A percentile compares a stretch with the other conserved stretches of the same genome.
phyloP scores from a whole-genome alignment of 2,329 filamentous ascomycete genomes.

The Myrmaecium sp. region DNA sequence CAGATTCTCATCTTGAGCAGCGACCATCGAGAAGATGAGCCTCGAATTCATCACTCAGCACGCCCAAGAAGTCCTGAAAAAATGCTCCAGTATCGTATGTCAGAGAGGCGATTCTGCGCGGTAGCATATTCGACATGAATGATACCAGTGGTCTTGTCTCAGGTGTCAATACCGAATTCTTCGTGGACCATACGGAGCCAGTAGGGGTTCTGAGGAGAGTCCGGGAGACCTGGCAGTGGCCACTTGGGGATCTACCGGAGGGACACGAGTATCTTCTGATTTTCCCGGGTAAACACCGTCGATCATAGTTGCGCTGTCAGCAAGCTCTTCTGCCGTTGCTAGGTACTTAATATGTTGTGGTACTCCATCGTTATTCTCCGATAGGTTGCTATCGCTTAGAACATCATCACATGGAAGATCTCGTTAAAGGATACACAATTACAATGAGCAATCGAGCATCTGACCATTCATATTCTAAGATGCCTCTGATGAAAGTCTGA shows the following conservation, averaged over 20 bases:
- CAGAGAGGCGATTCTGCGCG: slow-evolving; percentile 18
- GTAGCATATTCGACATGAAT: slow-evolving; percentile 17
- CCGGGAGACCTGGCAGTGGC: slow-evolving; percentile 13
- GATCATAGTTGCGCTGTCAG: too few relatives aligned
- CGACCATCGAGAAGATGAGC: slow-evolving; percentile 8
- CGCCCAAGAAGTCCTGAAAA: slow-evolving; percentile 16
- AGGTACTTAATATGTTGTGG: too few relatives aligned
- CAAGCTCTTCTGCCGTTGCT: too few relatives aligned
- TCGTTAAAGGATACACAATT: too few relatives aligned
- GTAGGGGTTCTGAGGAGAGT: slow-evolving; percentile 14
- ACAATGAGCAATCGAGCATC: too few relatives aligned
- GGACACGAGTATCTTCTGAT: slow-evolving; percentile 17
- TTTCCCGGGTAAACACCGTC: slow-evolving; percentile 11
- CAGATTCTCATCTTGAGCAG: slow-evolving; percentile 7
- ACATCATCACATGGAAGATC: too few relatives aligned
- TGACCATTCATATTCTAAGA: too few relatives aligned
- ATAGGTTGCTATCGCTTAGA: too few relatives aligned
- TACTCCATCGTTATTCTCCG: too few relatives aligned
- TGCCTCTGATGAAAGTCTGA: too few relatives aligned
- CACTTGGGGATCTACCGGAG: slow-evolving; percentile 17
- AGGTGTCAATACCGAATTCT: slow-evolving; percentile 20
- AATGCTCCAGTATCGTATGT: slow-evolving; percentile 24
- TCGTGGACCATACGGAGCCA: slow-evolving; percentile 22
- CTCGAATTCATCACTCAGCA: slow-evolving; percentile 14
- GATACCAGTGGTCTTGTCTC: slow-evolving; percentile 16